phyloP scores from a whole-genome alignment of 805 yeast species.

The Citeromyces nyonsensis region DNA sequence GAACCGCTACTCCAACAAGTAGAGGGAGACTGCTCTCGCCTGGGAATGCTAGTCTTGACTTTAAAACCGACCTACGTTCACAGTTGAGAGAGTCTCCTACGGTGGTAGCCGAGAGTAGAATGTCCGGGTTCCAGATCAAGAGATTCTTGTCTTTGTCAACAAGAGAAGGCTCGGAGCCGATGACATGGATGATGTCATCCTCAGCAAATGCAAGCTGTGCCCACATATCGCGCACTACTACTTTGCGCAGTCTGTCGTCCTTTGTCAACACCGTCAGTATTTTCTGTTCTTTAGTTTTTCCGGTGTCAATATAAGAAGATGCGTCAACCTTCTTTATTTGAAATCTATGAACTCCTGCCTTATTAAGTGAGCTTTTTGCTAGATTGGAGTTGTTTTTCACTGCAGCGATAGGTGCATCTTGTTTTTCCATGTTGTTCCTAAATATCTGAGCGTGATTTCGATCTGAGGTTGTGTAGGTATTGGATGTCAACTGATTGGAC shows the following conservation, averaged over 20 bases:
- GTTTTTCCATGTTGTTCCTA: conserved; percentile 1
- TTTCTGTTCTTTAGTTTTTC: conserved; percentile 24
- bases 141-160: conserved; percentile 44
- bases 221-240: conserved; percentile 52
- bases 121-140: conserved; percentile 76
- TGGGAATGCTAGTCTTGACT: conserved; percentile 37
- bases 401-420: not conserved
- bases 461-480: conserved; percentile 2
- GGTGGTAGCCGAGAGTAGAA: conserved; percentile 65
- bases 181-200: conserved; percentile 47
- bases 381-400: conserved; percentile 2
- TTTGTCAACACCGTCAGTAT: conserved; percentile 35
- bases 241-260: conserved; percentile 15
- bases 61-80: conserved; percentile 51
- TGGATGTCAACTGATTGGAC: conserved; percentile 2
- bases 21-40: conserved; percentile 53
- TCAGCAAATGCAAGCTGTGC: conserved; percentile 26
- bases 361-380: conserved; percentile 27
- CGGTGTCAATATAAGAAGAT: conserved; percentile 15
- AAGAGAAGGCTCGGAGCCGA: conserved; percentile 28
- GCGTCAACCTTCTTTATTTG: conserved; percentile 20
- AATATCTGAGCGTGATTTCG: not conserved
- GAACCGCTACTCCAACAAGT: conserved; percentile 73
- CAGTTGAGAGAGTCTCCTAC: conserved; percentile 69
- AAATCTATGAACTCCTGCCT: conserved; percentile 31